A percentile compares a stretch with the other conserved stretches of the same genome.
These are phyloP conservation scores for Lasiosphaeriaceae sp. DNA, from an alignment of 495 filamentous ascomycete genomes.

Conservation along the genomic window DNA sequence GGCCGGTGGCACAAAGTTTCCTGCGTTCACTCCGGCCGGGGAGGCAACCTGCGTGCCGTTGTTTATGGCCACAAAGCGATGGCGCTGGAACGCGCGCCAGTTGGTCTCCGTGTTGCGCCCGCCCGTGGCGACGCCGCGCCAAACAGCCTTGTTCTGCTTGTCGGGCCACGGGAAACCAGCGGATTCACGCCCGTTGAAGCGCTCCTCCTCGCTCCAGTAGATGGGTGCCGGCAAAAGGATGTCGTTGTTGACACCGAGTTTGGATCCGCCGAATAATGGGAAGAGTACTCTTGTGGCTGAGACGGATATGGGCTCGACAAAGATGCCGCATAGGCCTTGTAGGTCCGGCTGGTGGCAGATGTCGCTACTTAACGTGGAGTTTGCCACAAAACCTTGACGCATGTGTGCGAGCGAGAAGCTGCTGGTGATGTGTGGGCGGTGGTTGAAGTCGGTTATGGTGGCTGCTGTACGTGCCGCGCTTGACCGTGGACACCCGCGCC, in stretches of 20 bases:
- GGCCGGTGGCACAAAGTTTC: slow-evolving; percentile 34
- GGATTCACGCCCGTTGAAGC: slow-evolving; percentile 60
- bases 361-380: slow-evolving; percentile 61
- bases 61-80: slow-evolving; percentile 63
- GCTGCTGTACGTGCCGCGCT: slow-evolving; percentile 50
- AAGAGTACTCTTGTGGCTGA: slow-evolving; percentile 45
- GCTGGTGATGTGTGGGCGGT: slow-evolving; percentile 40
- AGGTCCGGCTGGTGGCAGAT: slow-evolving; percentile 61
- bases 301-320: slow-evolving; percentile 62
- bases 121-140: slow-evolving; percentile 67
- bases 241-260: slow-evolving; percentile 74
- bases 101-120: slow-evolving; percentile 56
- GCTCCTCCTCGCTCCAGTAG: slow-evolving; percentile 65
- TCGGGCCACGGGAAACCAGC: slow-evolving; percentile 46
- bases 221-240: slow-evolving; percentile 74
- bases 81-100: slow-evolving; percentile 69
- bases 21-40: slow-evolving; percentile 28
- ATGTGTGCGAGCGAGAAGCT: slow-evolving; percentile 38
- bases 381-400: slow-evolving; percentile 57
- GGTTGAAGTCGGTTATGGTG: slow-evolving; percentile 36
- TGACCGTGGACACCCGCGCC: slow-evolving; percentile 56
- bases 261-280: slow-evolving; percentile 72
- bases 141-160: slow-evolving; percentile 55
- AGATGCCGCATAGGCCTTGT: slow-evolving; percentile 62
- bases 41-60: slow-evolving; percentile 56